These are phyloP conservation scores for Cladorrhinum sp. DNA, from an alignment of 2,329 filamentous ascomycete species.

Conservation along the genomic window DNA sequence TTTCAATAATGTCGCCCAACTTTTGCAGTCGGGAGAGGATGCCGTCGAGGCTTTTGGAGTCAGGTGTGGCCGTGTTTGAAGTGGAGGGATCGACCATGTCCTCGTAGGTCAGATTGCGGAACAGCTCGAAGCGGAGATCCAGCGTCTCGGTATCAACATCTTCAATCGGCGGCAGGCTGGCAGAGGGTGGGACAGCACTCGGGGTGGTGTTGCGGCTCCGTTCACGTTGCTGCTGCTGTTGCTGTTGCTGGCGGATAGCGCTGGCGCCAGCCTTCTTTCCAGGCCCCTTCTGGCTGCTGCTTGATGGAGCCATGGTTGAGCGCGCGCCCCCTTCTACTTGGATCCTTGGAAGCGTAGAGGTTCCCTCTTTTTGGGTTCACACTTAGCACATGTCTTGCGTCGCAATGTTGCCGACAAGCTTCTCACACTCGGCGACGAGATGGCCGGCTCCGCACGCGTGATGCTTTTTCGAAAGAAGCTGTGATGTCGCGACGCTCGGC, in stretches of 20 bases:
- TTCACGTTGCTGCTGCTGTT: conserved; percentile 57
- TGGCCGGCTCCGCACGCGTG: not conserved
- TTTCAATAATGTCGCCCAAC: conserved; percentile 65
- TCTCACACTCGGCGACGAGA: not conserved
- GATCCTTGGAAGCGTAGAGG: not conserved
- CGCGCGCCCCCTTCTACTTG: not conserved
- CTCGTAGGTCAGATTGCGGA: conserved; percentile 62
- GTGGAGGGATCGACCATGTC: conserved; percentile 64
- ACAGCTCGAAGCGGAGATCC: conserved; percentile 57
- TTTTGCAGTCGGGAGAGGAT: conserved; percentile 62
- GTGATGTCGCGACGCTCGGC: not conserved
- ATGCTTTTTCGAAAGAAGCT: not conserved
- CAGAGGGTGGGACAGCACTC: conserved; percentile 49
- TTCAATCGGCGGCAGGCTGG: conserved; percentile 53
- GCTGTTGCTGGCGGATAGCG: conserved; percentile 62
- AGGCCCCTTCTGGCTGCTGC: conserved; percentile 59
- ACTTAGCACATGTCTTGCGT: conserved; percentile 9
- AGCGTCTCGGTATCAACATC: conserved; percentile 63
- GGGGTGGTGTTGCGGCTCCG: conserved; percentile 78
- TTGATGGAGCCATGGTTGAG: conserved; percentile 53
- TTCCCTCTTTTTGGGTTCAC: not conserved
- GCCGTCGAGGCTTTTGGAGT: conserved; percentile 61
- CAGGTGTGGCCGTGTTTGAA: conserved; percentile 56
- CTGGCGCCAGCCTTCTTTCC: conserved; percentile 62
- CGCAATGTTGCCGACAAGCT: not conserved